A percentile compares a stretch with the other conserved stretches of the same genome.
These are phyloP conservation scores for Calocybe gambosa DNA, from an alignment of 1,284 basidiomycete genomes.

Conservation along the genomic window DNA sequence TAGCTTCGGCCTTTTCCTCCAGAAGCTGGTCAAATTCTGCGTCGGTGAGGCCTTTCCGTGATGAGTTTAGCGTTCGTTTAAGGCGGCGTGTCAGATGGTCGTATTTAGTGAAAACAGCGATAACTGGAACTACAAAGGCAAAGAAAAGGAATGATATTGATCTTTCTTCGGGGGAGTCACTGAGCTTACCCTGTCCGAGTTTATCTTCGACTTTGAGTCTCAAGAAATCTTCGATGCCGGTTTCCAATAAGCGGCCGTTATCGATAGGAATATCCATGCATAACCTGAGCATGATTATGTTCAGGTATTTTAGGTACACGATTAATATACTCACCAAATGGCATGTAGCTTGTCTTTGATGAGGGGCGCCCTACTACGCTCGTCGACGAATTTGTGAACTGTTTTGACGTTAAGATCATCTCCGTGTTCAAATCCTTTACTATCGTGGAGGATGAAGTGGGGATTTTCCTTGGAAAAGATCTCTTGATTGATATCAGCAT, in stretches of 20 bases:
- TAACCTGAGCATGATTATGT: constrained; percentile 1
- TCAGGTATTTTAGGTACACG: not conserved
- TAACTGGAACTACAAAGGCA: constrained; percentile 19
- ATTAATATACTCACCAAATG: constrained; percentile 18
- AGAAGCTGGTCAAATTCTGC: constrained; percentile 5
- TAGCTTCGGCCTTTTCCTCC: constrained; percentile 2
- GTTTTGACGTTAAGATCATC: constrained; percentile 19
- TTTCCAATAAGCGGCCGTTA: constrained; percentile 20
- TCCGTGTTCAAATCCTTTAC: constrained; percentile 22
- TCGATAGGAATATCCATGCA: constrained; percentile 18
- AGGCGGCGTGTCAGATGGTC: constrained; percentile 18
- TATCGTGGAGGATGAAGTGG: constrained; percentile 24
- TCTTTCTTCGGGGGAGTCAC: not conserved
- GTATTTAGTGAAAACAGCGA: constrained; percentile 26
- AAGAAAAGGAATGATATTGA: not conserved
- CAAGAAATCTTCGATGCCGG: constrained; percentile 21
- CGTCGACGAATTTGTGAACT: constrained; percentile 19
- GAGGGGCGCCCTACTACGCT: constrained; percentile 11
- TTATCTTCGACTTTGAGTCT: constrained; percentile 13
- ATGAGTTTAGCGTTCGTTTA: constrained; percentile 7
- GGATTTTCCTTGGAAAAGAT: constrained; percentile 21
- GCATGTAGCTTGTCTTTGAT: constrained; percentile 24
- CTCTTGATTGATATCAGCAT: constrained; percentile 20
- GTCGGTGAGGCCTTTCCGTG: not conserved
- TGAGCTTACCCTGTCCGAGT: constrained; percentile 11